These are phyloP conservation scores for Macrophomina pseudophaseolina DNA, from an alignment of 2,329 filamentous ascomycete genomes.

Conservation along the genomic window DNA sequence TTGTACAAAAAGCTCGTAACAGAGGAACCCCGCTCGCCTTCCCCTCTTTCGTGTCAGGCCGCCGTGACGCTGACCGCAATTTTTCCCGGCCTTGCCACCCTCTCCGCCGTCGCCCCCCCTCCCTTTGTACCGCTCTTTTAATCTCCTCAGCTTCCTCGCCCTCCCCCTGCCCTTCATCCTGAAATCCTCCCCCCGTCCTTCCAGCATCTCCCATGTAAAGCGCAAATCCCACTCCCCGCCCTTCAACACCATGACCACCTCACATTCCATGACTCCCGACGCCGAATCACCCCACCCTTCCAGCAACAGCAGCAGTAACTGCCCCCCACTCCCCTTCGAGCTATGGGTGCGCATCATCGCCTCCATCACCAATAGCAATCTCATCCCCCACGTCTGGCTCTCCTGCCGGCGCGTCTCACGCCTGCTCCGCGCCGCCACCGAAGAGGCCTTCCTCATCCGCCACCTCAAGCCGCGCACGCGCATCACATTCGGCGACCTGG, in stretches of 20 bases:
- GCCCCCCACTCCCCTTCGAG: slow-evolving; percentile 39
- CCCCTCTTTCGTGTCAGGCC: background rate
- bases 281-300: background rate
- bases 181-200: background rate
- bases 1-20: background rate
- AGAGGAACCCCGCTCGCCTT: background rate
- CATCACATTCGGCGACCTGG: slow-evolving; percentile 9
- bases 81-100: background rate
- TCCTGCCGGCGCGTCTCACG: slow-evolving; percentile 24
- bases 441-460: slow-evolving; percentile 10
- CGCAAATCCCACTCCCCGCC: background rate
- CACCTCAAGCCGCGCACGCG: slow-evolving; percentile 10
- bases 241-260: background rate
- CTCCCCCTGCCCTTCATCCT: background rate
- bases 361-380: slow-evolving; percentile 1
- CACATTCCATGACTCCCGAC: background rate
- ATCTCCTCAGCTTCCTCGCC: background rate
- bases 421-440: slow-evolving; percentile 2
- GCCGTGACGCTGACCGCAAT: slow-evolving; percentile 1
- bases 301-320: slow-evolving; percentile 22
- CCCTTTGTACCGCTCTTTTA: background rate
- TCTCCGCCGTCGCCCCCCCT: background rate
- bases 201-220: no score
- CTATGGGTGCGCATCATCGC: slow-evolving; percentile 42
- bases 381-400: slow-evolving; percentile 16